These are phyloP conservation scores for Penicillium roqueforti DNA, from an alignment of 495 filamentous ascomycete genomes.

Conservation along the genomic window DNA sequence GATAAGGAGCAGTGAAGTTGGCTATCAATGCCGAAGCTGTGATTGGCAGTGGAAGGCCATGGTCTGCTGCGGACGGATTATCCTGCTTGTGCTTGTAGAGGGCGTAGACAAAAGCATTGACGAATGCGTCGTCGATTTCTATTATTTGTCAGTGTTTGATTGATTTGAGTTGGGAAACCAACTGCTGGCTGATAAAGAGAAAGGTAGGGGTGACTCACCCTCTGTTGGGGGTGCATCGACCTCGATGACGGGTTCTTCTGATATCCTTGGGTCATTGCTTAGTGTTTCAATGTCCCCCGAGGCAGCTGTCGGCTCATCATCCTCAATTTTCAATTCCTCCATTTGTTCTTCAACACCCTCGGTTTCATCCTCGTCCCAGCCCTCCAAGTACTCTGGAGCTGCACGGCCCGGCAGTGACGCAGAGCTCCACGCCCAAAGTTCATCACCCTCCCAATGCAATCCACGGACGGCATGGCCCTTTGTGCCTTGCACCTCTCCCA, in stretches of 20 bases:
- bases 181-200: not conserved
- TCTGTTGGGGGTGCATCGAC: constrained; percentile 50
- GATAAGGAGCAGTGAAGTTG: constrained; percentile 61
- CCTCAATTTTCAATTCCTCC: constrained; percentile 40
- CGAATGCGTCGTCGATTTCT: constrained; percentile 69
- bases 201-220: constrained; percentile 35
- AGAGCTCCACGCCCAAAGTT: constrained; percentile 63
- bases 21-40: constrained; percentile 63
- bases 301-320: constrained; percentile 26
- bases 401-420: constrained; percentile 49
- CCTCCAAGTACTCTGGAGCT: constrained; percentile 48
- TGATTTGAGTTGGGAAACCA: not conserved
- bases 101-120: constrained; percentile 64
- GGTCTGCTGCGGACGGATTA: constrained; percentile 42
- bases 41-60: constrained; percentile 58
- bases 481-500: constrained; percentile 56
- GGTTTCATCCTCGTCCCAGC: constrained; percentile 38
- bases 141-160: constrained; percentile 15
- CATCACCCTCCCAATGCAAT: constrained; percentile 71
- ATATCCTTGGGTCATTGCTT: constrained; percentile 7
- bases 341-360: constrained; percentile 39
- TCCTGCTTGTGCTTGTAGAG: constrained; percentile 53
- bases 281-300: constrained; percentile 25
- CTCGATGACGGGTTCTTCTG: constrained; percentile 28
- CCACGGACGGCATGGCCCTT: constrained; percentile 66